Percentiles rank a stretch among this genome's conserved stretches.
Evolutionary conservation across 208 protist species (phyloP).

Genomic region (Leishmania braziliensis): DNA sequence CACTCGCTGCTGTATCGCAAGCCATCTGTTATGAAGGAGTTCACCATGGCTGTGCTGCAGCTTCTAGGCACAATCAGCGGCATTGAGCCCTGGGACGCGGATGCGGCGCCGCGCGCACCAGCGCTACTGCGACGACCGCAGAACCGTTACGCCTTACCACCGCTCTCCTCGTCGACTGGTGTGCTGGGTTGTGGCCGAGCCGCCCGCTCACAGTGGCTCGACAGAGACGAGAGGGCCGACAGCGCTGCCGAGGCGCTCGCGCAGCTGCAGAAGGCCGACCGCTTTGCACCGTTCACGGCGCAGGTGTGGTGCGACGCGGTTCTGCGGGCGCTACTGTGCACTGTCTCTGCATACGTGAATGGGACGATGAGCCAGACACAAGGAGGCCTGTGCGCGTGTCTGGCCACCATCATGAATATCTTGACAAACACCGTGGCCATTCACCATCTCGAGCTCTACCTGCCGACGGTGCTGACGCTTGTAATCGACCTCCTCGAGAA

Average conservation of each 20-base stretch:
- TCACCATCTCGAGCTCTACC: constrained; percentile 51
- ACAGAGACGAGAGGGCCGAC: constrained; percentile 29
- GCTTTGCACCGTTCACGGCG: constrained; percentile 32
- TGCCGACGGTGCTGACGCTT: constrained; percentile 65
- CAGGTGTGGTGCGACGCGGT: constrained; percentile 72
- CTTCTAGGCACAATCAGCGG: constrained; percentile 81
- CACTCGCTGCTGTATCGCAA: constrained; percentile 81
- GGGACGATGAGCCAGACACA: constrained; percentile 61
- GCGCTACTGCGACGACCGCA: constrained; percentile 47
- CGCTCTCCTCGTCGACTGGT: constrained; percentile 20
- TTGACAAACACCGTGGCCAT: constrained; percentile 53
- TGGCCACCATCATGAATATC: constrained; percentile 65
- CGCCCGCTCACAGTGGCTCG: constrained; percentile 18
- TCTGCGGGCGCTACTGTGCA: constrained; percentile 57
- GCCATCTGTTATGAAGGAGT: constrained; percentile 62
- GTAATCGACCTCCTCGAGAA: constrained; percentile 43
- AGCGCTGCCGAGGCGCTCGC: constrained; percentile 23
- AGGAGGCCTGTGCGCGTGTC: constrained; percentile 66
- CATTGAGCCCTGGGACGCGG: constrained; percentile 55
- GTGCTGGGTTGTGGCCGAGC: constrained; percentile 19
- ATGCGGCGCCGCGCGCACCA: constrained; percentile 34
- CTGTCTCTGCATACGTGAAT: constrained; percentile 59
- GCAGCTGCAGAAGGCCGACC: constrained; percentile 33
- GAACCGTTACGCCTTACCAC: constrained; percentile 41
- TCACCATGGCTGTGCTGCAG: constrained; percentile 71